A percentile compares a stretch with the other conserved stretches of the same genome.
These are phyloP conservation scores for Ogataea minuta DNA, from an alignment of 805 yeast genomes.

Conservation along the genomic window DNA sequence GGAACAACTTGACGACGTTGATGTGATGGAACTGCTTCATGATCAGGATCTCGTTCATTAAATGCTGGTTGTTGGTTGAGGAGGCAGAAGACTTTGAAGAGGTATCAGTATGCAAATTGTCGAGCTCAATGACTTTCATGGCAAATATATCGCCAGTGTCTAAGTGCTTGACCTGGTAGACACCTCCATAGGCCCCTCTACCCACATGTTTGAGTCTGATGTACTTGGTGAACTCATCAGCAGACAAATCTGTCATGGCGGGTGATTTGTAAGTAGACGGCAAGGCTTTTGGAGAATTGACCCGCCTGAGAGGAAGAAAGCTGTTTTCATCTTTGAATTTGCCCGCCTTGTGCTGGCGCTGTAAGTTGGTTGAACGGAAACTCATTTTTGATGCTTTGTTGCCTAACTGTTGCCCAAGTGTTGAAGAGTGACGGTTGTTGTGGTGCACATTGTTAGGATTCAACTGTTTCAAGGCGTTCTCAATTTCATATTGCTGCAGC, in stretches of 20 bases:
- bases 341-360: constrained; percentile 2
- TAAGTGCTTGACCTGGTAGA: constrained; percentile 43
- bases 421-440: constrained; percentile 13
- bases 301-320: background rate
- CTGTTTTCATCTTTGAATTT: background rate
- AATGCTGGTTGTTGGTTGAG: constrained; percentile 24
- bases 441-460: constrained; percentile 16
- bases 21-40: constrained; percentile 63
- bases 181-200: constrained; percentile 88
- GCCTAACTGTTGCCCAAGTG: constrained; percentile 14
- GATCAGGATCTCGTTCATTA: constrained; percentile 68
- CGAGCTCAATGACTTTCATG: constrained; percentile 25
- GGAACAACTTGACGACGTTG: constrained; percentile 66
- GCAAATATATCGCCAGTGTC: constrained; percentile 21
- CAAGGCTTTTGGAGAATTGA: constrained; percentile 1
- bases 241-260: constrained; percentile 19
- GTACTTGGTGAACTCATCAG: constrained; percentile 37
- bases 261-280: background rate
- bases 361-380: constrained; percentile 7
- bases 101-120: constrained; percentile 5
- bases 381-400: constrained; percentile 5
- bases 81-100: constrained; percentile 4
- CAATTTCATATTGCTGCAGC: constrained; percentile 9
- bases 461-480: constrained; percentile 9
- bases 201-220: constrained; percentile 68